Evolutionary conservation across 2,329 filamentous ascomycete species (phyloP).

Genomic region (Aquanectria penicillioides): DNA sequence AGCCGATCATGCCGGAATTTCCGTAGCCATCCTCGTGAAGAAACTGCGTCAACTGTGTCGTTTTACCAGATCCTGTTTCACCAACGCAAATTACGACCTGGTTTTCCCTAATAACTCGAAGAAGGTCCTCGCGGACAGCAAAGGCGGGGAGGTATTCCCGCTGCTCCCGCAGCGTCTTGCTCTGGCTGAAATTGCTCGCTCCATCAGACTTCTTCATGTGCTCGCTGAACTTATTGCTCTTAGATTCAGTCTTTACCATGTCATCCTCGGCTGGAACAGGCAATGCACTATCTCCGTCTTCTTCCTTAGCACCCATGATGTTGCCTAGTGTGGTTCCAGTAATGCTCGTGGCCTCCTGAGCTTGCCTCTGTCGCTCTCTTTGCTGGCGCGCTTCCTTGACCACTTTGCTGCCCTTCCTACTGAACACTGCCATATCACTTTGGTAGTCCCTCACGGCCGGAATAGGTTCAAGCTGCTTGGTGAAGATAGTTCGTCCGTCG

Average conservation of each 20-base stretch:
- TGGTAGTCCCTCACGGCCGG: slow-evolving; percentile 92
- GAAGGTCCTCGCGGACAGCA: slow-evolving; percentile 90
- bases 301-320: slow-evolving; percentile 94
- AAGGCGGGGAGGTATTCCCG: slow-evolving; percentile 94
- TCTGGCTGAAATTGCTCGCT: slow-evolving; percentile 92
- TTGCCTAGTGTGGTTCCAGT: slow-evolving; percentile 93
- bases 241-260: slow-evolving; percentile 58
- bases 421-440: slow-evolving; percentile 99
- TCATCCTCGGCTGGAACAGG: slow-evolving; percentile 79
- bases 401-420: slow-evolving; percentile 91
- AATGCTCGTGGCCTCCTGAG: slow-evolving; percentile 92
- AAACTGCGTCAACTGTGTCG: slow-evolving; percentile 96
- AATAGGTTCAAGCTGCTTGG: slow-evolving; percentile 94
- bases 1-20: slow-evolving; percentile 88
- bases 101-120: slow-evolving; percentile 94
- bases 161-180: slow-evolving; percentile 89
- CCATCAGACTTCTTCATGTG: slow-evolving; percentile 89
- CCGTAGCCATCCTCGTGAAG: slow-evolving; percentile 95
- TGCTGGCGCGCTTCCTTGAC: slow-evolving; percentile 93
- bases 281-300: slow-evolving; percentile 88
- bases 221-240: slow-evolving; percentile 81
- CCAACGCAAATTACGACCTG: slow-evolving; percentile 97
- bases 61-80: slow-evolving; percentile 97
- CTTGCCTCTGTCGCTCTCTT: slow-evolving; percentile 91
- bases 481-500: slow-evolving; percentile 95